Evolutionary conservation across 176 grass and related monocot genomes (phyloP).

Genomic region (Ensete glaucum): DNA sequence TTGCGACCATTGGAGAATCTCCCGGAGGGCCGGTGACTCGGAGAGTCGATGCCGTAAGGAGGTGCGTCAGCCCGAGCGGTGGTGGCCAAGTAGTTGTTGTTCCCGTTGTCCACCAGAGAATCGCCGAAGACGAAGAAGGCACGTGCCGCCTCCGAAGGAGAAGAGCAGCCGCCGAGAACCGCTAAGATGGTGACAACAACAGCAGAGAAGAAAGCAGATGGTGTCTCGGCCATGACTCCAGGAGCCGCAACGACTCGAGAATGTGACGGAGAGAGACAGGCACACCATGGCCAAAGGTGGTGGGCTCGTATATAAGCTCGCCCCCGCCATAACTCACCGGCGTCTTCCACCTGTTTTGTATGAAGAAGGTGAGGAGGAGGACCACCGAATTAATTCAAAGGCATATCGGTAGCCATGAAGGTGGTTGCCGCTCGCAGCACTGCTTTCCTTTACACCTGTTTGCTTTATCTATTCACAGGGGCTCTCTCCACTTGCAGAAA

Average conservation of each 20-base stretch:
- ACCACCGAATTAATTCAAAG: not conserved
- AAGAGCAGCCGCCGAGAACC: not conserved
- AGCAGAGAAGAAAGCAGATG: not conserved
- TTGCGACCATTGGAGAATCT: conserved; percentile 86
- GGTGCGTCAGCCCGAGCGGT: conserved; percentile 59
- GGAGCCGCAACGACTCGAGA: not conserved
- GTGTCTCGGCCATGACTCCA: not conserved
- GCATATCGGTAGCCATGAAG: not conserved
- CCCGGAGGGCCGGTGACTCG: conserved; percentile 48
- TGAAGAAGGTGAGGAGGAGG: not conserved
- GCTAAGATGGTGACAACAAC: not conserved
- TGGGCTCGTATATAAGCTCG: not conserved
- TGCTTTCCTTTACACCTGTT: not conserved
- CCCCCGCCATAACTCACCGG: not conserved
- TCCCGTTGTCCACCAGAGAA: conserved; percentile 88
- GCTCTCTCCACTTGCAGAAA: not conserved
- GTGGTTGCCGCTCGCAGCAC: not conserved
- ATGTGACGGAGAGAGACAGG: not conserved
- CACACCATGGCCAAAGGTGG: not conserved
- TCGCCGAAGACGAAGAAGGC: conserved; percentile 97
- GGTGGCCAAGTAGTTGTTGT: conserved; percentile 79
- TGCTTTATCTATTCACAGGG: not conserved
- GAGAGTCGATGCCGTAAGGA: conserved; percentile 75
- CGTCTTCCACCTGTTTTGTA: not conserved
- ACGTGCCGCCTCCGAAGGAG: conserved; percentile 26